Evolutionary conservation across 495 filamentous ascomycete genomes (phyloP), one percentile per base, ranked within the genome.

Genomic region (Aspergillus sclerotiicarbonarius): DNA sequence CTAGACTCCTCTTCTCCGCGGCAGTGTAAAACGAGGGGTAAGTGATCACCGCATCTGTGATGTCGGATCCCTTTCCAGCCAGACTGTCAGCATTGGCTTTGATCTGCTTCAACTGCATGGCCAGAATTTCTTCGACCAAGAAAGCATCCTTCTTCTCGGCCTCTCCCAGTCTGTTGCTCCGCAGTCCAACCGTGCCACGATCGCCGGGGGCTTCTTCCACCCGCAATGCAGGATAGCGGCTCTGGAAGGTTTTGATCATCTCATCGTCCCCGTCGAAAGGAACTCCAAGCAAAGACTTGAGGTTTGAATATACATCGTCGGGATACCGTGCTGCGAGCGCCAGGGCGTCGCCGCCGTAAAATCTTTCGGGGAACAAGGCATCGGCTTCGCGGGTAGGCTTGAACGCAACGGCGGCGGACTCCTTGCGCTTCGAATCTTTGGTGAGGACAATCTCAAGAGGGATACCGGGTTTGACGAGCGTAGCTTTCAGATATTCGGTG

Each of bases 351-450:
- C 86, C 87, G 62, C 94, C 94, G 67, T 97, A 99, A 55, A 88
- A 82, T 65, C 94, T 82, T 71, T 98, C 94, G 13, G 94, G 95
- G 69, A 89, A 96, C 13, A 70, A 64, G 30, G 82, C 79, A 58
- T 83, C 76, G 53, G 73, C 77, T 31, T 80, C 75, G 72, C 79
- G 78, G 18, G 82, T 76, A 43, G 92, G 90, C 71, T 98, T 99
- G 81, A 99, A 98, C 32, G 90, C 89, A 63, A 98, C 86, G 45
- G 92, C 92, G 4, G 93, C 90, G 19, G 79, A 81, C 70, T 99
- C 95, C 78, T 99, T 99, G 64, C 94, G 88, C 71, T 95, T 90
- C 35, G 94, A 97, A 73, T 99, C 94, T 71, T 97, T 98, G n/a
- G 90, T 96, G 54, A 96, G 82, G 68, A 99, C 92, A 62, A 99